Percentiles rank a stretch among this genome's conserved stretches.
These are phyloP conservation scores for Globisporangium carolinianum DNA, from an alignment of 352 stramenopile species.

Conservation along the genomic window DNA sequence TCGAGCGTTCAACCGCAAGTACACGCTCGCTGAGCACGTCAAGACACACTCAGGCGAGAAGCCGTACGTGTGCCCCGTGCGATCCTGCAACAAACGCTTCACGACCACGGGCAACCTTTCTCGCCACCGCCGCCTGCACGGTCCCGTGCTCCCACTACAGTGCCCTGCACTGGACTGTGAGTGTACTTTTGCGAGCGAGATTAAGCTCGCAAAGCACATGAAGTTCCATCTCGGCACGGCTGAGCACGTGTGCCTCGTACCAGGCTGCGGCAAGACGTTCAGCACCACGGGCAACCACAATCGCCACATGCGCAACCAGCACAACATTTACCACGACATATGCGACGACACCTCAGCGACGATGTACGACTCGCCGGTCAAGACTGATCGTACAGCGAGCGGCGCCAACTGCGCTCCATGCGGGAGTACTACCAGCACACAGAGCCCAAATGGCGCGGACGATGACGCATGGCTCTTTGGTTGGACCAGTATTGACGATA, in stretches of 20 bases:
- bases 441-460: constrained; percentile 7
- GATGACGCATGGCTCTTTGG: constrained; percentile 5
- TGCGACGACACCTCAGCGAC: background rate
- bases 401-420: background rate
- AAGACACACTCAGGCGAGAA: constrained; percentile 54
- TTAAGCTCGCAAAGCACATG: constrained; percentile 46
- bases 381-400: too few species aligned
- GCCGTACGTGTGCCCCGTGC: constrained; percentile 33
- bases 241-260: constrained; percentile 31
- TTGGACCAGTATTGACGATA: background rate
- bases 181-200: constrained; percentile 29
- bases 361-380: background rate
- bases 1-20: constrained; percentile 34
- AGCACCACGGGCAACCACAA: constrained; percentile 46
- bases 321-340: constrained; percentile 7
- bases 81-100: constrained; percentile 38
- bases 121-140: constrained; percentile 45
- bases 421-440: background rate
- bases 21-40: constrained; percentile 42
- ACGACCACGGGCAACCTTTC: constrained; percentile 48
- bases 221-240: constrained; percentile 35
- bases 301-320: constrained; percentile 30
- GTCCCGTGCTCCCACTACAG: constrained; percentile 26
- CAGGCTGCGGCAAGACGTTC: constrained; percentile 36
- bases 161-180: constrained; percentile 25